Conservation (phyloP, 1,139 yeast genomes). For the Blastobotrys elegans region DNA sequence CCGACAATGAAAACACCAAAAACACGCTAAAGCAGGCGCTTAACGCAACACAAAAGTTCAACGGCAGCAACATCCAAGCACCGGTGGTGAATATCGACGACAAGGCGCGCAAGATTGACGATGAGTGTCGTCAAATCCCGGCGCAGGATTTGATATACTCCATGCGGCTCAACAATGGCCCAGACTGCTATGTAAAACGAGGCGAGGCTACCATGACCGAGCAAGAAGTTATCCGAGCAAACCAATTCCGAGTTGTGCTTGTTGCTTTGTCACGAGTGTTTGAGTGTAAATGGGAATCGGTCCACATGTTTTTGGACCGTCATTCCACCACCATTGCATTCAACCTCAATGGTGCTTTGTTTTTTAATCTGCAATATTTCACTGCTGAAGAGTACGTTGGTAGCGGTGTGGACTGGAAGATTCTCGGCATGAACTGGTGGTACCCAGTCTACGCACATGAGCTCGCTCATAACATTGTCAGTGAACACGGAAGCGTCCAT, state of each 20-base stretch:
- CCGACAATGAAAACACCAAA: background rate
- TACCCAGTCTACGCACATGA: slow-evolving; percentile 40
- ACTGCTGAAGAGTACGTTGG: slow-evolving; percentile 1
- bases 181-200: slow-evolving; percentile 6
- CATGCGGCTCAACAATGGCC: slow-evolving; percentile 12
- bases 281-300: slow-evolving; percentile 19
- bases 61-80: slow-evolving; percentile 1
- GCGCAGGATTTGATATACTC: slow-evolving; percentile 10
- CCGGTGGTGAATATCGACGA: slow-evolving; percentile 8
- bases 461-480: slow-evolving; percentile 38
- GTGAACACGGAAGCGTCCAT: slow-evolving; percentile 37
- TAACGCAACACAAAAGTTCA: slow-evolving; percentile 2
- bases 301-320: slow-evolving; percentile 32
- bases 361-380: slow-evolving; percentile 36
- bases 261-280: slow-evolving; percentile 12
- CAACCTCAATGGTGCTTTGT: slow-evolving; percentile 36
- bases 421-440: slow-evolving; percentile 34
- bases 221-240: slow-evolving; percentile 11
- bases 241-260: slow-evolving; percentile 16
- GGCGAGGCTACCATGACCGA: slow-evolving; percentile 1
- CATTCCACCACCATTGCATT: slow-evolving; percentile 33
- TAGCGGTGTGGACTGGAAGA: slow-evolving; percentile 16
- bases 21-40: slow-evolving; percentile 7
- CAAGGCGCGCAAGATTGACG: slow-evolving; percentile 8
- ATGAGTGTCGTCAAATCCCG: slow-evolving; percentile 10